phyloP scores from a whole-genome alignment of 148 eudicot genomes.

The Chenopodium album region DNA sequence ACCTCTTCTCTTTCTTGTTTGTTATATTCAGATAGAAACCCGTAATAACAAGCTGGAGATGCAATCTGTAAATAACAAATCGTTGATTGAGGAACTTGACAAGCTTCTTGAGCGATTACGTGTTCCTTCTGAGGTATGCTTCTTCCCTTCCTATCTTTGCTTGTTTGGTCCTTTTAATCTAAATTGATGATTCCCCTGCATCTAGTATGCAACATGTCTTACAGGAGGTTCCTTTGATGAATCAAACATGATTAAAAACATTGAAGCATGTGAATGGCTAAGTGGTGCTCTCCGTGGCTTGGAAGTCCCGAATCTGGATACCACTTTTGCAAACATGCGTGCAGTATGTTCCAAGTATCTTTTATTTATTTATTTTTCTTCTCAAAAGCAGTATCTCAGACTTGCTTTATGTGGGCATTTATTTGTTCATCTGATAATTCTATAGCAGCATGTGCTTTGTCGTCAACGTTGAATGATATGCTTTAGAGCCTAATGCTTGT shows the following conservation, averaged over 20 bases:
- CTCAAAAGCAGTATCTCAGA: neutral
- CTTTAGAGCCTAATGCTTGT: neutral
- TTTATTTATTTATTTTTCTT: slow-evolving; percentile 4
- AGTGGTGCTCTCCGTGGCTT: slow-evolving; percentile 66
- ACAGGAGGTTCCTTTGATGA: slow-evolving; percentile 92
- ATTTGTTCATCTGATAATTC: neutral
- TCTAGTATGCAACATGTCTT: slow-evolving; percentile 77
- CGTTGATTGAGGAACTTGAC: slow-evolving; percentile 86
- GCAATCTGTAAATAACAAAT: slow-evolving; percentile 87
- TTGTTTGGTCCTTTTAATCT: slow-evolving; percentile 2
- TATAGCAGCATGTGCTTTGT: neutral
- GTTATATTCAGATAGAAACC: slow-evolving; percentile 72
- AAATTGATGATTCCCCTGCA: slow-evolving; percentile 15
- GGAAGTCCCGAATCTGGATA: slow-evolving; percentile 77
- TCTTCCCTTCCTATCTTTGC: neutral
- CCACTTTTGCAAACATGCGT: slow-evolving; percentile 63
- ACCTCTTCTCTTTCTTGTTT: neutral
- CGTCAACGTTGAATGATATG: neutral
- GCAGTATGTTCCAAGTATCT: slow-evolving; percentile 57
- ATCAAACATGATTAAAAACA: slow-evolving; percentile 74
- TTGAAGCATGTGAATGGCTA: slow-evolving; percentile 97
- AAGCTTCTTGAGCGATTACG: slow-evolving; percentile 85
- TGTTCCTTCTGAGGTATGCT: slow-evolving; percentile 76
- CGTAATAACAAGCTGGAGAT: slow-evolving; percentile 94
- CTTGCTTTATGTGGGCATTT: neutral